phyloP scores from a whole-genome alignment of 768 basidiomycete species.

The Lentinula detonsa region DNA sequence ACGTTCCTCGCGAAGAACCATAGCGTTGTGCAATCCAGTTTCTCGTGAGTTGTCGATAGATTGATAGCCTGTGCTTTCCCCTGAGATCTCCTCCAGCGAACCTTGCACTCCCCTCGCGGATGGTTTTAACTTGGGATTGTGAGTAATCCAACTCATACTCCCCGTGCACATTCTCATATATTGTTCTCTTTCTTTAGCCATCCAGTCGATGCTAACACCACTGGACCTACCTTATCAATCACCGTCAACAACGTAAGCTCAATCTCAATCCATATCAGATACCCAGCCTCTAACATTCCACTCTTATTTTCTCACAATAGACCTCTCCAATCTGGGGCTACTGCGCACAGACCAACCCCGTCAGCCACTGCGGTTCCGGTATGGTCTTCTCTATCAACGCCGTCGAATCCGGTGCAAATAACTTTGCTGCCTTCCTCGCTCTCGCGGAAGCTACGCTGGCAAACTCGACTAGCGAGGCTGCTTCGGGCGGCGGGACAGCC shows the following conservation, averaged over 20 bases:
- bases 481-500: neutral
- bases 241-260: conserved; percentile 37
- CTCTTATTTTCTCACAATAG: conserved; percentile 12
- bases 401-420: conserved; percentile 41
- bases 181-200: conserved; percentile 20
- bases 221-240: conserved; percentile 38
- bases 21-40: conserved; percentile 37
- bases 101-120: conserved; percentile 3
- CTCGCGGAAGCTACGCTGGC: conserved; percentile 18
- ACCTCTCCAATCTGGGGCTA: conserved; percentile 54
- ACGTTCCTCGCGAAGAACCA: conserved; percentile 43
- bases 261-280: neutral
- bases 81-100: neutral
- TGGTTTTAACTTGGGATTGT: conserved; percentile 39
- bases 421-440: conserved; percentile 42
- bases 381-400: conserved; percentile 68
- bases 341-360: conserved; percentile 49
- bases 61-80: neutral
- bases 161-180: neutral
- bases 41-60: conserved; percentile 15
- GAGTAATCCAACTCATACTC: conserved; percentile 9
- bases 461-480: neutral
- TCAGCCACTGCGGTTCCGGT: conserved; percentile 28
- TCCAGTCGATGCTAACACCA: conserved; percentile 34
- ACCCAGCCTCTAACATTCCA: neutral